These are phyloP conservation scores for Podosphaera aphanis DNA, from an alignment of 2,329 filamentous ascomycete genomes.

Conservation along the genomic window DNA sequence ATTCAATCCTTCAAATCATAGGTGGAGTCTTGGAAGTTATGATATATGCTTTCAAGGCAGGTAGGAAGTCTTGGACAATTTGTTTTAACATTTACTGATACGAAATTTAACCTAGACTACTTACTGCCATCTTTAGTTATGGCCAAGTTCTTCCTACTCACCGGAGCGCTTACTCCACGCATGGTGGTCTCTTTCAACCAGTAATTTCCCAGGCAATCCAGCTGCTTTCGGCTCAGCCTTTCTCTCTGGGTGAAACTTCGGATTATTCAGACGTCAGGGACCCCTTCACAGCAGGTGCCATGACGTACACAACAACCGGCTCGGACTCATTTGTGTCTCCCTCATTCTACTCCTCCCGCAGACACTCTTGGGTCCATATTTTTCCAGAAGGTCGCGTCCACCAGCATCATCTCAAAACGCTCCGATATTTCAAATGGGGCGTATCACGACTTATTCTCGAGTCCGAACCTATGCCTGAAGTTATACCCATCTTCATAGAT, in stretches of 20 bases:
- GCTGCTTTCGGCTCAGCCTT: slow-evolving; percentile 43
- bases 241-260: slow-evolving; percentile 14
- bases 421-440: slow-evolving; percentile 98
- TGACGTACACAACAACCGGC: slow-evolving; percentile 42
- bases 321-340: slow-evolving; percentile 45
- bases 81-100: slow-evolving; percentile 1
- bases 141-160: slow-evolving; percentile 85
- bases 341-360: slow-evolving; percentile 43
- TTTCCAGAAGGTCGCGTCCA: slow-evolving; percentile 92
- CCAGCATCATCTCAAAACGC: slow-evolving; percentile 52
- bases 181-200: slow-evolving; percentile 75
- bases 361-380: slow-evolving; percentile 72
- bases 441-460: slow-evolving; percentile 79
- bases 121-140: slow-evolving; percentile 60
- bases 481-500: slow-evolving; percentile 87
- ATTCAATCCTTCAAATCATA: slow-evolving; percentile 48
- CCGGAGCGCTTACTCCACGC: slow-evolving; percentile 44
- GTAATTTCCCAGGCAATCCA: slow-evolving; percentile 70
- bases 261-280: slow-evolving; percentile 13
- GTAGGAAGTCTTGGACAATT: slow-evolving; percentile 22
- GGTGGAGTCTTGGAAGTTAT: slow-evolving; percentile 79
- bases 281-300: slow-evolving; percentile 26
- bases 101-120: slow-evolving; percentile 24
- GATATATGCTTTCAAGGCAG: slow-evolving; percentile 85
- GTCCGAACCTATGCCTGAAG: slow-evolving; percentile 61